Percentiles rank a stretch among this genome's conserved stretches.
Evolutionary conservation across 2,329 filamentous ascomycete genomes (phyloP).

Genomic region (Verticillium zaregamsianum): DNA sequence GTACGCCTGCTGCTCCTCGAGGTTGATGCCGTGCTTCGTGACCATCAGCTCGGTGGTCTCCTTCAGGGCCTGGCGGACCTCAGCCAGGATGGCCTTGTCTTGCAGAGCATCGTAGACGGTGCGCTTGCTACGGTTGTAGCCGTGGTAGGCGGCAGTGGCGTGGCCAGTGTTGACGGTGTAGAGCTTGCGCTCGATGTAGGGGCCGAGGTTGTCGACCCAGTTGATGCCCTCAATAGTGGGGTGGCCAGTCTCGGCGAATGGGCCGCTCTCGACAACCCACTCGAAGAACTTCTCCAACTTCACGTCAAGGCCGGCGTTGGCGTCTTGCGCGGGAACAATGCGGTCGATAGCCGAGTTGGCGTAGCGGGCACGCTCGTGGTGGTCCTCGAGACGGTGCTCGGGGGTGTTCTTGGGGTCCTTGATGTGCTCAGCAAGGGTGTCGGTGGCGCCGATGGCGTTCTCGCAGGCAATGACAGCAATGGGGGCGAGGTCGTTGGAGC

Average conservation of each 20-base stretch:
- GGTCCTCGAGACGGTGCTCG: constrained; percentile 59
- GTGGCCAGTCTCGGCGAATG: constrained; percentile 67
- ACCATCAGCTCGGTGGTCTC: constrained; percentile 87
- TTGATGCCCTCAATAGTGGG: constrained; percentile 84
- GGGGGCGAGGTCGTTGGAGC: constrained; percentile 60
- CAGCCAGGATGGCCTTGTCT: constrained; percentile 72
- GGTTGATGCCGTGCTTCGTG: constrained; percentile 76
- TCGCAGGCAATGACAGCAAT: constrained; percentile 95
- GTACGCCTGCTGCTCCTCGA: constrained; percentile 76
- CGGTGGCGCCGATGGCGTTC: constrained; percentile 93
- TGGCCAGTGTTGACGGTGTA: constrained; percentile 99
- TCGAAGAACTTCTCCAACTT: constrained; percentile 98
- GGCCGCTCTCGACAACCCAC: constrained; percentile 90
- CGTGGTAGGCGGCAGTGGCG: constrained; percentile 93
- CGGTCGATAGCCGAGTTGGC: constrained; percentile 98
- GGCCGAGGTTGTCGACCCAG: constrained; percentile 86
- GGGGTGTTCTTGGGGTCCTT: constrained; percentile 69
- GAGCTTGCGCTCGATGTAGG: constrained; percentile 98
- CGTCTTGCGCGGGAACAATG: constrained; percentile 88
- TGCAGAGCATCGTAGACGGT: constrained; percentile 87
- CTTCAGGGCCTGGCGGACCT: constrained; percentile 73
- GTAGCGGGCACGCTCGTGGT: constrained; percentile 75
- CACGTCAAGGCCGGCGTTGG: constrained; percentile 78
- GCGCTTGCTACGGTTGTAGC: constrained; percentile 78
- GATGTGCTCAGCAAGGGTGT: constrained; percentile 79